These are phyloP conservation scores for Albatrellus sp. DNA, from an alignment of 1,284 basidiomycete genomes.

Conservation along the genomic window DNA sequence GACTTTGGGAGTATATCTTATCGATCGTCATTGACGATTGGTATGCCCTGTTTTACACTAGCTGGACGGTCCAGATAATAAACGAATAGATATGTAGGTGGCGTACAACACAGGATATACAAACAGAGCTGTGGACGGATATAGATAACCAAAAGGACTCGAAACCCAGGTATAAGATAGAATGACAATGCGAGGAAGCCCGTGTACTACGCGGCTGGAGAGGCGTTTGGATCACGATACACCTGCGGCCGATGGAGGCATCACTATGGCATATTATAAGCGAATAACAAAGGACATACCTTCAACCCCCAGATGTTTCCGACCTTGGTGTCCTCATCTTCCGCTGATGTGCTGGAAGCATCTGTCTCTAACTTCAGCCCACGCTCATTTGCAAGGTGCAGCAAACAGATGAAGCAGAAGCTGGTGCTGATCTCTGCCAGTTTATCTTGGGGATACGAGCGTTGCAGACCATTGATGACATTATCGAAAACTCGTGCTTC, in stretches of 20 bases:
- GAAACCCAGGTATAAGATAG: background rate
- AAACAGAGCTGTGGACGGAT: background rate
- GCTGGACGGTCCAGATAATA: background rate
- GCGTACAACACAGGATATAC: background rate
- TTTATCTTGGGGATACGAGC: constrained; percentile 82
- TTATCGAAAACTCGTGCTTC: constrained; percentile 73
- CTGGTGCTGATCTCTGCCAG: constrained; percentile 98
- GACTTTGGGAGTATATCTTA: too few species aligned
- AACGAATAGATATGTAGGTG: background rate
- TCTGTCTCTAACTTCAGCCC: constrained; percentile 70
- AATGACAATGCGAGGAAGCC: background rate
- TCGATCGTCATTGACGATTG: too few species aligned
- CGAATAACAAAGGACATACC: constrained; percentile 25
- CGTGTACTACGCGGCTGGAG: constrained; percentile 31
- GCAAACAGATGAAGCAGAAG: constrained; percentile 97
- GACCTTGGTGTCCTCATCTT: constrained; percentile 24
- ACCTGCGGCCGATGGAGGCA: constrained; percentile 29
- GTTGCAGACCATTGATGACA: constrained; percentile 75
- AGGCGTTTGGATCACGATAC: constrained; percentile 58
- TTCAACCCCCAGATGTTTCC: constrained; percentile 71
- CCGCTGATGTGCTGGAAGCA: constrained; percentile 15
- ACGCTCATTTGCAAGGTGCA: constrained; percentile 93
- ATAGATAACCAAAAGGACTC: background rate
- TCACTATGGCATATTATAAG: too few species aligned
- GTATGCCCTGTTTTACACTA: background rate